These are phyloP conservation scores for Lactuca sativa DNA, from an alignment of 129 eudicot genomes.

Conservation along the genomic window DNA sequence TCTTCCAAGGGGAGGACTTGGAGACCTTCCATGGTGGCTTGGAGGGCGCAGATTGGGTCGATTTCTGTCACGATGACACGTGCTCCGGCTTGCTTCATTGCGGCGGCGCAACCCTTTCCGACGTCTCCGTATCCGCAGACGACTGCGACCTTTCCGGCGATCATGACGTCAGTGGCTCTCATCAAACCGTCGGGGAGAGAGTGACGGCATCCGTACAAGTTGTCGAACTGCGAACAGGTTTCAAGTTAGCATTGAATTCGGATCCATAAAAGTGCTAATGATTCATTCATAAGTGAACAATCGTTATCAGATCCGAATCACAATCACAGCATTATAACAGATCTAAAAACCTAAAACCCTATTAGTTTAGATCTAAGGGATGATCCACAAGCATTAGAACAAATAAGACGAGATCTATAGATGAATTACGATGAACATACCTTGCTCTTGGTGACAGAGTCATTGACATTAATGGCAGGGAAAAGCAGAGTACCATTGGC, in stretches of 20 bases:
- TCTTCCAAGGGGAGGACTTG: slow-evolving; percentile 77
- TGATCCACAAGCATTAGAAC: background rate
- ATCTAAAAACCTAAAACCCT: slow-evolving; percentile 6
- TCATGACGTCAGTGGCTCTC: slow-evolving; percentile 99
- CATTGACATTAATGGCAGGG: slow-evolving; percentile 87
- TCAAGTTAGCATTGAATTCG: background rate
- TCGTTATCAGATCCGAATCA: background rate
- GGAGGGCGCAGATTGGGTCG: slow-evolving; percentile 97
- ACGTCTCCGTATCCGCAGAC: slow-evolving; percentile 93
- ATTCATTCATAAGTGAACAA: background rate
- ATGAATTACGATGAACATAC: slow-evolving; percentile 29
- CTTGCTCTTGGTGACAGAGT: slow-evolving; percentile 98
- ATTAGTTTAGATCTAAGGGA: slow-evolving; percentile 6
- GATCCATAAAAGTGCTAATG: background rate
- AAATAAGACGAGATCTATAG: background rate
- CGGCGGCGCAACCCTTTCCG: slow-evolving; percentile 92
- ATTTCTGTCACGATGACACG: slow-evolving; percentile 90
- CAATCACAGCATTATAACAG: background rate
- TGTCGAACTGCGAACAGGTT: slow-evolving; percentile 51
- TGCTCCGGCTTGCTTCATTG: slow-evolving; percentile 85
- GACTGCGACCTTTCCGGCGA: slow-evolving; percentile 88
- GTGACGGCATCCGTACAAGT: slow-evolving; percentile 97
- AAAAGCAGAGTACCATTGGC: slow-evolving; percentile 63
- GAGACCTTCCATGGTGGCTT: slow-evolving; percentile 93
- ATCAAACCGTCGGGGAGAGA: slow-evolving; percentile 93